Percentiles rank a stretch among this genome's conserved stretches.
These are phyloP conservation scores for Ascochyta fabae DNA, from an alignment of 2,329 filamentous ascomycete species.

Conservation along the genomic window DNA sequence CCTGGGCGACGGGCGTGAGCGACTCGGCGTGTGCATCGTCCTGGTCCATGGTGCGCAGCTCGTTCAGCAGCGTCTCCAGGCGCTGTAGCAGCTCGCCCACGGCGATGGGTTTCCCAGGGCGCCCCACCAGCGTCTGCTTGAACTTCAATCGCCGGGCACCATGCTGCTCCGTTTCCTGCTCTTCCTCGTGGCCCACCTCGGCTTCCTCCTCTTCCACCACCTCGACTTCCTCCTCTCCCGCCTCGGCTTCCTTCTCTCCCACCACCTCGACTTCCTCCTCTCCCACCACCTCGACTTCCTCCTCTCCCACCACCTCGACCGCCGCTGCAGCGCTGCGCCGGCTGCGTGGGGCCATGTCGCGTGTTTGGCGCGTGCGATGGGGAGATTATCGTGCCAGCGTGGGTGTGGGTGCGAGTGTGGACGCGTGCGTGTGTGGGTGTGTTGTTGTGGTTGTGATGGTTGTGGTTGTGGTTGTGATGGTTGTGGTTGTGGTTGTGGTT, in stretches of 20 bases:
- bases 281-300: constrained; percentile 36
- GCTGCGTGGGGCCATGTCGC: constrained; percentile 49
- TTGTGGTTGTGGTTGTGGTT: too few species aligned
- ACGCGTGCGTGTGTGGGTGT: too few species aligned
- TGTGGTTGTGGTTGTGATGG: too few species aligned
- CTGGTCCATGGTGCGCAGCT: constrained; percentile 86
- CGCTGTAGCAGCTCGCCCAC: constrained; percentile 82
- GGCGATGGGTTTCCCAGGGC: constrained; percentile 85
- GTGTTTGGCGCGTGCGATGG: constrained; percentile 35
- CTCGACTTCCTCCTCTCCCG: constrained; percentile 30
- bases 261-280: constrained; percentile 45
- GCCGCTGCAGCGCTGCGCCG: constrained; percentile 47
- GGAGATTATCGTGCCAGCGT: constrained; percentile 4
- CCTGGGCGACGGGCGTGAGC: constrained; percentile 81
- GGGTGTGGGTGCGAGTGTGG: not conserved
- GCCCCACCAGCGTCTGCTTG: constrained; percentile 87
- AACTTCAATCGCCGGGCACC: constrained; percentile 66
- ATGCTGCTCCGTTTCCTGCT: constrained; percentile 30
- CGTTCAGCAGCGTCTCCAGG: constrained; percentile 79
- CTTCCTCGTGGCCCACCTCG: constrained; percentile 56
- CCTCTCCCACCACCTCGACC: constrained; percentile 44
- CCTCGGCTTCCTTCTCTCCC: constrained; percentile 31
- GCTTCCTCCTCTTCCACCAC: constrained; percentile 30
- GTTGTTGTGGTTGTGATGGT: not conserved
- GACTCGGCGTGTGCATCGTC: constrained; percentile 84